A percentile compares a stretch with the other conserved stretches of the same genome.
These are phyloP conservation scores for Nicotiana tomentosiformis DNA, from an alignment of 257 asterid species.

Conservation along the genomic window DNA sequence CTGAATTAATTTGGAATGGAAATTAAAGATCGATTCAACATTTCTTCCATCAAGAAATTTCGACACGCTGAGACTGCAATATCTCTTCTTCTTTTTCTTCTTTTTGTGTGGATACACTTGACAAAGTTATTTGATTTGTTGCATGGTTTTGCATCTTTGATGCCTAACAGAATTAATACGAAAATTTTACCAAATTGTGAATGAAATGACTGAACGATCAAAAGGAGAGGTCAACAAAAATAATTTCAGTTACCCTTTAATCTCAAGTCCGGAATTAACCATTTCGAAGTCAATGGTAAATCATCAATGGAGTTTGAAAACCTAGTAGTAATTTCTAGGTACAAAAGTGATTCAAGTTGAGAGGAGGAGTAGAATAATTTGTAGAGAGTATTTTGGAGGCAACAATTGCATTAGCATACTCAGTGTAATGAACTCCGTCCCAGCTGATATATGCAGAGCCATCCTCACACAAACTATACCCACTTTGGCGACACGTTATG, in stretches of 20 bases:
- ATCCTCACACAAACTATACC: conserved; percentile 22
- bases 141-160: too few species aligned
- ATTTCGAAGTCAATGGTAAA: neutral
- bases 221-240: neutral
- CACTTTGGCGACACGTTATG: conserved; percentile 22
- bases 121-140: too few species aligned
- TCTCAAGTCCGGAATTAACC: neutral
- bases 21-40: too few species aligned
- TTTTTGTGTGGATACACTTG: too few species aligned
- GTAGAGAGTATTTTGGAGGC: conserved; percentile 25
- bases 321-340: neutral
- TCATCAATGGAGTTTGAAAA: too few species aligned
- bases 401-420: conserved; percentile 30
- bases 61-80: too few species aligned
- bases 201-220: too few species aligned
- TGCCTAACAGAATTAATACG: neutral
- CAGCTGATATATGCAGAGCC: conserved; percentile 22
- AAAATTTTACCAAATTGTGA: neutral
- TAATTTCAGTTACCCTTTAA: neutral
- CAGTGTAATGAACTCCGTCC: conserved; percentile 47
- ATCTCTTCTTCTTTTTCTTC: too few species aligned
- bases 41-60: too few species aligned
- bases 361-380: conserved; percentile 25
- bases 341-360: conserved; percentile 24
- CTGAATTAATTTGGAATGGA: too few species aligned